Base-by-base conservation (phyloP, 2,329 filamentous ascomycete genomes). In the Colletotrichum chlorophyti region DNA sequence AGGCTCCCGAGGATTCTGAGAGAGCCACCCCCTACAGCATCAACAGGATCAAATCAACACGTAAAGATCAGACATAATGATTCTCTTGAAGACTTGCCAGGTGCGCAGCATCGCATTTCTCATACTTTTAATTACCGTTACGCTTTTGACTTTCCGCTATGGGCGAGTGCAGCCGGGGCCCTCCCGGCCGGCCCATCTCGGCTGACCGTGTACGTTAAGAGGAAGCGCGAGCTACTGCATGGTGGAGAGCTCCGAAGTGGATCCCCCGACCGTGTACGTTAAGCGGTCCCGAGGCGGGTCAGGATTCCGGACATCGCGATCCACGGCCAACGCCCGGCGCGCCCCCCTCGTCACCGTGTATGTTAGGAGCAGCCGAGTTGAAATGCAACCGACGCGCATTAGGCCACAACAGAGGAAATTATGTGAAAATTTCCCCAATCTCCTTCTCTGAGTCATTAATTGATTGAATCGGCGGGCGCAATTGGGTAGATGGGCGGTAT, bases 311-410 rank as follows among this genome's bases (percentile, higher is more conserved):
- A 54, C 49, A 23, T 47, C 29, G 17, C 32, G 35, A 37, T 32
- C 24, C 31, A 9, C 31, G 29, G 19, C 53, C 38, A 46, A 24
- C 15, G 38, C 19, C 37, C 12, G 17, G 35, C 47, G 31, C 15
- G 38, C 19, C 37, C 12, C 21, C 42, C 47, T 37, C 19, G 21
- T 41, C 48, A 53, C 27, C 32, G 49, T 53, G 54, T 42, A 58
- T n/a, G 54, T 53, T 41, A 37, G 43, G 49, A 53, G 41, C 37
- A 53, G 41, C 49, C 49, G 48, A 51, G 29, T 41, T 29, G 54
- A 31, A 24, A 40, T 42, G 26, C 53, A 27, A 24, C 29, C 40
- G 21, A 26, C 21, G 29, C 27, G 41, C 34, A n/a, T n/a, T n/a
- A n/a, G n/a, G n/a, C n/a, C n/a, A n/a, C n/a, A n/a, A n/a, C n/a